Evolutionary conservation across 2,329 filamentous ascomycete genomes (phyloP).

Genomic region (Chrysoporthe deuterocubensis): DNA sequence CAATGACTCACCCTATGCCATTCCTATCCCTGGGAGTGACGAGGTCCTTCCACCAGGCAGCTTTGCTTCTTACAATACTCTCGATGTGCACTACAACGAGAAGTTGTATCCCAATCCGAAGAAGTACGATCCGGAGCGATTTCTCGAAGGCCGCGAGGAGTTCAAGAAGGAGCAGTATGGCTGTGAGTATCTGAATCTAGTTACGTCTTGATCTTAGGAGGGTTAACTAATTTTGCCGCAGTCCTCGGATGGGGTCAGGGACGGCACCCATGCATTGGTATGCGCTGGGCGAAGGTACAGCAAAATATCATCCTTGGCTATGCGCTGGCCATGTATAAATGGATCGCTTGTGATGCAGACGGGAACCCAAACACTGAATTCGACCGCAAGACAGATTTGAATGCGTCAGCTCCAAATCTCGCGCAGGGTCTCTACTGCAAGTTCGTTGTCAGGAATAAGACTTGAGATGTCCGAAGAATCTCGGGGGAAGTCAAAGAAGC

Average conservation of each 20-base stretch:
- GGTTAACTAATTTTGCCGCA: conserved; percentile 14
- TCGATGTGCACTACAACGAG: conserved; percentile 32
- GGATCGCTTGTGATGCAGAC: conserved; percentile 24
- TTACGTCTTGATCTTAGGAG: neutral
- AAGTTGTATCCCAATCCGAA: conserved; percentile 32
- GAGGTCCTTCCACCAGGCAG: conserved; percentile 34
- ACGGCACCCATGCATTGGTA: conserved; percentile 28
- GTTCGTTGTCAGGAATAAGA: neutral
- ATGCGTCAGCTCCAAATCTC: neutral
- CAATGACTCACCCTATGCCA: neutral
- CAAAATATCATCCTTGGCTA: conserved; percentile 28
- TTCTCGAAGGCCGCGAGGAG: conserved; percentile 21
- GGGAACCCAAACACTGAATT: neutral
- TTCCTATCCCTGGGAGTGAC: conserved; percentile 6
- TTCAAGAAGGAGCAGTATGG: conserved; percentile 2
- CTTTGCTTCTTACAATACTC: conserved; percentile 33
- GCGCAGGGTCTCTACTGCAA: neutral
- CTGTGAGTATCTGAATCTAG: conserved; percentile 24
- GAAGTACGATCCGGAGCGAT: conserved; percentile 31
- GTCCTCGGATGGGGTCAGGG: conserved; percentile 30
- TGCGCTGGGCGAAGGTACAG: conserved; percentile 31
- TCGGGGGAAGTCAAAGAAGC: neutral
- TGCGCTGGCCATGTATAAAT: conserved; percentile 26
- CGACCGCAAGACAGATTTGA: neutral
- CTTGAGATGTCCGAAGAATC: neutral